Evolutionary conservation across 1,284 basidiomycete species (phyloP).

Genomic region (Cryptococcus amylolentus): DNA sequence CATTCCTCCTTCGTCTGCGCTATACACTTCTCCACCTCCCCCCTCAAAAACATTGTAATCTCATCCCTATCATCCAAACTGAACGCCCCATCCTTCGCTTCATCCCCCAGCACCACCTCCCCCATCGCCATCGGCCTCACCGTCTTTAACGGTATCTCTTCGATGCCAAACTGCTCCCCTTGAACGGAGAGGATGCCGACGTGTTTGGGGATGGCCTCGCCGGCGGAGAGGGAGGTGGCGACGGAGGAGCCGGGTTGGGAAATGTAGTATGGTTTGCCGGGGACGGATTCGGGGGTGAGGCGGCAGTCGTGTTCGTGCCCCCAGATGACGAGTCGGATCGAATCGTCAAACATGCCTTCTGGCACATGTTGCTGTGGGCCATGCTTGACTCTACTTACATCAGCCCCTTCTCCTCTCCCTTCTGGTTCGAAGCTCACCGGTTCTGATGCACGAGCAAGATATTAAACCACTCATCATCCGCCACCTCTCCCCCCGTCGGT

Average conservation of each 20-base stretch:
- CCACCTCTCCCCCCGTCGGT: slow-evolving; percentile 73
- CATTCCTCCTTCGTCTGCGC: slow-evolving; percentile 70
- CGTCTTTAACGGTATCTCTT: slow-evolving; percentile 79
- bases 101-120: slow-evolving; percentile 70
- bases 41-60: slow-evolving; percentile 73
- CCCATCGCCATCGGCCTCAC: slow-evolving; percentile 95
- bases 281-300: slow-evolving; percentile 82
- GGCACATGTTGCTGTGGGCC: slow-evolving; percentile 90
- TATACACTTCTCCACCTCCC: slow-evolving; percentile 73
- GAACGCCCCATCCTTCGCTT: slow-evolving; percentile 65
- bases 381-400: slow-evolving; percentile 70
- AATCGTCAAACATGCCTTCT: slow-evolving; percentile 96
- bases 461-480: slow-evolving; percentile 76
- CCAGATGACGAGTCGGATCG: slow-evolving; percentile 90
- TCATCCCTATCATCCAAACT: slow-evolving; percentile 74
- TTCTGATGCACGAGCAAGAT: slow-evolving; percentile 93
- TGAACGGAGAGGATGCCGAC: slow-evolving; percentile 82
- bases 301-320: slow-evolving; percentile 98
- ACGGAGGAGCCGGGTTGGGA: slow-evolving; percentile 93
- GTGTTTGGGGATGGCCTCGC: slow-evolving; percentile 76
- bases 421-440: slow-evolving; percentile 58
- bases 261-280: slow-evolving; percentile 87
- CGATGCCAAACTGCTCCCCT: slow-evolving; percentile 79
- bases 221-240: slow-evolving; percentile 87
- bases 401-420: background rate